Conservation (phyloP, 768 basidiomycete species). For the Suillus alpinus region DNA sequence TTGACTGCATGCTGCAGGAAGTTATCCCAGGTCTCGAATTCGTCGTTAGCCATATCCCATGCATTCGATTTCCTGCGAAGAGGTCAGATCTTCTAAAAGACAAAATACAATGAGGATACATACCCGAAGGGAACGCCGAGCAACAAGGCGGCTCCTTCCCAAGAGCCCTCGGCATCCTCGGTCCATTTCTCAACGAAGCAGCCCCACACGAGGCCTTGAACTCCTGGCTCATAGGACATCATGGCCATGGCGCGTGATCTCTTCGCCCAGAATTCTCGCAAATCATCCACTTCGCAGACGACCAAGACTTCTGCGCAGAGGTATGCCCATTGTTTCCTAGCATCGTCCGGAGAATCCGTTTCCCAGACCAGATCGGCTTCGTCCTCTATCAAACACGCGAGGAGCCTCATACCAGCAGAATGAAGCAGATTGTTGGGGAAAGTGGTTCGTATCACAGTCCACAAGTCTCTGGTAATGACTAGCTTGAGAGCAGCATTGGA, state of each 20-base stretch:
- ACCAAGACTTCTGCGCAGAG: conserved; percentile 56
- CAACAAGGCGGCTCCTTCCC: conserved; percentile 52
- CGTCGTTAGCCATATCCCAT: conserved; percentile 56
- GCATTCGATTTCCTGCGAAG: conserved; percentile 21
- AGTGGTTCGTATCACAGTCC: conserved; percentile 43
- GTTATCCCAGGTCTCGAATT: conserved; percentile 58
- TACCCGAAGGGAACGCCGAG: conserved; percentile 65
- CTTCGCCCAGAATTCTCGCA: conserved; percentile 52
- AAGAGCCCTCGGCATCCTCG: conserved; percentile 40
- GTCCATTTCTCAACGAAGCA: conserved; percentile 57
- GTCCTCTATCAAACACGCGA: conserved; percentile 47
- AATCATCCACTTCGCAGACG: conserved; percentile 43
- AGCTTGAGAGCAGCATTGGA: conserved; percentile 55
- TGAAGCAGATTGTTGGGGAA: conserved; percentile 43
- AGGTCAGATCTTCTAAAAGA: background rate
- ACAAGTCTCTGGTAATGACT: conserved; percentile 55
- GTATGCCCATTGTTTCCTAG: conserved; percentile 55
- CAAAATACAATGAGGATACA: conserved; percentile 24
- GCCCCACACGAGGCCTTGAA: conserved; percentile 55
- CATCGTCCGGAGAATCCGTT: conserved; percentile 40
- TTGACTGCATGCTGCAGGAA: conserved; percentile 50
- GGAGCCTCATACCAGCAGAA: conserved; percentile 43
- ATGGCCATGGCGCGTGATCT: conserved; percentile 18
- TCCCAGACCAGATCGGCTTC: conserved; percentile 45
- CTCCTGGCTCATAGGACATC: conserved; percentile 36